Conservation (phyloP, 1,284 basidiomycete genomes). For the Fomes fomentarius region DNA sequence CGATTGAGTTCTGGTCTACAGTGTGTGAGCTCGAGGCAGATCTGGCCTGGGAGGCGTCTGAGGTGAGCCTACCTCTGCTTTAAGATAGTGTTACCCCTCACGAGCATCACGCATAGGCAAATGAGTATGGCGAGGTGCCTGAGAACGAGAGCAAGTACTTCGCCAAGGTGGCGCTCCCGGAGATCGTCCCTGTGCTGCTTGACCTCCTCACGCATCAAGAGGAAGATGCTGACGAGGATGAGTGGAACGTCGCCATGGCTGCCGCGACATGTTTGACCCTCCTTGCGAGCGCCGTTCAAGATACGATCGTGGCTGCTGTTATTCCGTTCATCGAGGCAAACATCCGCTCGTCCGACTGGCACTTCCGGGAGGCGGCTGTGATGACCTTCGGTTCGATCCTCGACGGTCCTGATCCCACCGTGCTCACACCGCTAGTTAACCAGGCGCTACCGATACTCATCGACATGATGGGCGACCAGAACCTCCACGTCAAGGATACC, state of each 20-base stretch:
- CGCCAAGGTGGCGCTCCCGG: constrained; percentile 91
- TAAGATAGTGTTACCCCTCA: too few relatives aligned
- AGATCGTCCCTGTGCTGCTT: constrained; percentile 93
- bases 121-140: constrained; percentile 90
- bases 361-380: constrained; percentile 93
- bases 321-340: constrained; percentile 98
- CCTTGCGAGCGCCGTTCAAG: constrained; percentile 89
- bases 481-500: constrained; percentile 92
- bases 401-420: constrained; percentile 89
- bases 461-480: constrained; percentile 91
- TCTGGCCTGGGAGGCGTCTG: constrained; percentile 88
- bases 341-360: constrained; percentile 94
- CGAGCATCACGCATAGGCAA: constrained; percentile 56
- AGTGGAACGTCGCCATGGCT: constrained; percentile 99
- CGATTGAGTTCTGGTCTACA: constrained; percentile 99
- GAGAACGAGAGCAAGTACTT: constrained; percentile 90
- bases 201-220: constrained; percentile 91
- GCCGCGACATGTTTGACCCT: constrained; percentile 93
- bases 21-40: constrained; percentile 99
- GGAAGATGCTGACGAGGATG: constrained; percentile 97
- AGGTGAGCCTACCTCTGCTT: too few relatives aligned
- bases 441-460: constrained; percentile 95
- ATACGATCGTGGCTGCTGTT: constrained; percentile 89
- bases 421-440: constrained; percentile 89
- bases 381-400: constrained; percentile 99